phyloP scores from a whole-genome alignment of 805 yeast species.

The Starmerella vaccinii region DNA sequence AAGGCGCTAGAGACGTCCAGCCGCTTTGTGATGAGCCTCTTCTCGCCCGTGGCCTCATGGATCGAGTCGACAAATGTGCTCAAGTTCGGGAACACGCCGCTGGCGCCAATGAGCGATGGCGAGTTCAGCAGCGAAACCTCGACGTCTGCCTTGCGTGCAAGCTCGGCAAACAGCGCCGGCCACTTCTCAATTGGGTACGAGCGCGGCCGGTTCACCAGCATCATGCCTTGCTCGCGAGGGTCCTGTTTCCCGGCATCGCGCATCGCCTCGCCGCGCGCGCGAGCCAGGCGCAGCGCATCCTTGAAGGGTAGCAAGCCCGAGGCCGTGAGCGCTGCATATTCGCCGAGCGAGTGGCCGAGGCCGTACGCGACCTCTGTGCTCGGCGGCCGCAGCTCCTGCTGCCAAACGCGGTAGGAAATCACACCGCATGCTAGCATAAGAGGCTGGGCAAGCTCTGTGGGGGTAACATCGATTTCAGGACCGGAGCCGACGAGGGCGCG shows the following conservation, averaged over 20 bases:
- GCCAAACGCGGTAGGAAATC: constrained; percentile 27
- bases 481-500: constrained; percentile 17
- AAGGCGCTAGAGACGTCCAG: constrained; percentile 44
- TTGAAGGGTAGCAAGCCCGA: constrained; percentile 33
- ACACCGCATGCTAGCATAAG: constrained; percentile 39
- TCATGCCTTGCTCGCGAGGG: constrained; percentile 21
- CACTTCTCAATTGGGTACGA: constrained; percentile 9
- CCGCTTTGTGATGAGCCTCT: constrained; percentile 26
- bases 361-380: constrained; percentile 20
- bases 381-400: not conserved
- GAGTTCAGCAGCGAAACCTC: constrained; percentile 43
- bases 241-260: constrained; percentile 35
- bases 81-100: constrained; percentile 34
- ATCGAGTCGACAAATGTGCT: constrained; percentile 24
- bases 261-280: constrained; percentile 40
- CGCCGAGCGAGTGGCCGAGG: constrained; percentile 46
- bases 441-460: constrained; percentile 46
- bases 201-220: constrained; percentile 18
- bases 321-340: constrained; percentile 37
- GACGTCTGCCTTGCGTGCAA: constrained; percentile 20
- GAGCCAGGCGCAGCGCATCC: constrained; percentile 37
- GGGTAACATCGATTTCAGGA: constrained; percentile 21
- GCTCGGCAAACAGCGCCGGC: constrained; percentile 9
- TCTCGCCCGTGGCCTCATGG: constrained; percentile 18
- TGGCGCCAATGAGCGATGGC: constrained; percentile 35